These are phyloP conservation scores for Calocybe indica DNA, from an alignment of 768 basidiomycete genomes.

Conservation along the genomic window DNA sequence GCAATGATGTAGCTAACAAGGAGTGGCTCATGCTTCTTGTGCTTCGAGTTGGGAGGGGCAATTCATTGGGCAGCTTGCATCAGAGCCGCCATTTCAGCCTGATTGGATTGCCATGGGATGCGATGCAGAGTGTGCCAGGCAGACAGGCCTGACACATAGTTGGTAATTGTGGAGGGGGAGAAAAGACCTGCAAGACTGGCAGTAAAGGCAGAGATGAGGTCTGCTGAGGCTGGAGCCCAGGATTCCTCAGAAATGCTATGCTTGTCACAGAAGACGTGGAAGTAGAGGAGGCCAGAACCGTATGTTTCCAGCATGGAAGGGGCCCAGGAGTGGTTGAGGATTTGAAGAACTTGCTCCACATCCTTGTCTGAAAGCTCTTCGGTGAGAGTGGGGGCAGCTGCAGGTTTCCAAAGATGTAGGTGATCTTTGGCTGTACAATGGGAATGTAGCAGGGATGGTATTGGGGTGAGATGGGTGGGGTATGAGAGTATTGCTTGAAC, in stretches of 20 bases:
- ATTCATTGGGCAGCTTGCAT: slow-evolving; percentile 21
- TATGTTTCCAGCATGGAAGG: slow-evolving; percentile 28
- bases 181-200: slow-evolving; percentile 22
- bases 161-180: slow-evolving; percentile 22
- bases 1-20: slow-evolving; percentile 15
- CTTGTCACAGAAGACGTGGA: slow-evolving; percentile 31
- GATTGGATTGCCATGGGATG: slow-evolving; percentile 19
- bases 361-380: slow-evolving; percentile 6
- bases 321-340: slow-evolving; percentile 8
- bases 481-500: neutral
- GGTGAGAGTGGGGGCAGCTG: neutral
- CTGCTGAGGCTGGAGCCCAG: neutral
- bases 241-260: slow-evolving; percentile 6
- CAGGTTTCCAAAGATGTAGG: neutral
- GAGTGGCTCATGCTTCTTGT: slow-evolving; percentile 19
- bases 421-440: neutral
- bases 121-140: slow-evolving; percentile 43
- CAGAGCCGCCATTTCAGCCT: slow-evolving; percentile 16
- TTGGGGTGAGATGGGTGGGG: neutral
- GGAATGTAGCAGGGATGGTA: neutral
- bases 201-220: slow-evolving; percentile 5
- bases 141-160: slow-evolving; percentile 28
- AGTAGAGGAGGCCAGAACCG: slow-evolving; percentile 26
- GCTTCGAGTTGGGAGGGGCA: slow-evolving; percentile 20
- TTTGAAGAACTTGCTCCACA: neutral